Conservation (phyloP, 257 asterid genomes). For the Scutellaria barbata region DNA sequence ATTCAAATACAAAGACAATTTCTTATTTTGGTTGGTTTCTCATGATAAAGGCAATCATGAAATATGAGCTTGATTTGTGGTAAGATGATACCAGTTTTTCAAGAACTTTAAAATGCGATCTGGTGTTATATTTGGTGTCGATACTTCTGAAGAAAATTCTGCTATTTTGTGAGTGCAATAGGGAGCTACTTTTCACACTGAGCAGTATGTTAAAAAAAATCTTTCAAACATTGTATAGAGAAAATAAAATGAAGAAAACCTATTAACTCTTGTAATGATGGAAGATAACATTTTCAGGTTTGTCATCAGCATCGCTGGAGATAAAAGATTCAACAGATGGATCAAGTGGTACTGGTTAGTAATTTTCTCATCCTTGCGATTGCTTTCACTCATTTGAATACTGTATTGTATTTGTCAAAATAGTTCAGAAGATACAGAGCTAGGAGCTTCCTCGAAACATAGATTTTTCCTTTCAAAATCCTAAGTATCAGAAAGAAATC, state of each 20-base stretch:
- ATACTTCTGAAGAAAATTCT: not conserved
- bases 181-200: slow-evolving; percentile 10
- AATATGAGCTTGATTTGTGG: not conserved
- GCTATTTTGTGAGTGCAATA: slow-evolving; percentile 1
- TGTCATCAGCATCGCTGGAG: slow-evolving; percentile 88
- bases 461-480: not conserved
- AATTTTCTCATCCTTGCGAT: slow-evolving; percentile 3
- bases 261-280: slow-evolving; percentile 15
- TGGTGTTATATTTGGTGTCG: slow-evolving; percentile 12
- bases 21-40: slow-evolving; percentile 14
- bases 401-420: not conserved
- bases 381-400: slow-evolving; percentile 12
- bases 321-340: slow-evolving; percentile 62
- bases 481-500: not conserved
- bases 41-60: not conserved
- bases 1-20: not conserved
- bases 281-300: slow-evolving; percentile 57
- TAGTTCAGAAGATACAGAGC: slow-evolving; percentile 10
- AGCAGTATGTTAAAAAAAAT: not conserved
- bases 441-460: slow-evolving; percentile 23
- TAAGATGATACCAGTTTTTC: slow-evolving; percentile 10
- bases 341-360: slow-evolving; percentile 65
- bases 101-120: not conserved
- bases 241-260: not conserved
- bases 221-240: not conserved